Base-by-base conservation (phyloP, 2,329 filamentous ascomycete genomes). In the Trichoderma cornu-damae region DNA sequence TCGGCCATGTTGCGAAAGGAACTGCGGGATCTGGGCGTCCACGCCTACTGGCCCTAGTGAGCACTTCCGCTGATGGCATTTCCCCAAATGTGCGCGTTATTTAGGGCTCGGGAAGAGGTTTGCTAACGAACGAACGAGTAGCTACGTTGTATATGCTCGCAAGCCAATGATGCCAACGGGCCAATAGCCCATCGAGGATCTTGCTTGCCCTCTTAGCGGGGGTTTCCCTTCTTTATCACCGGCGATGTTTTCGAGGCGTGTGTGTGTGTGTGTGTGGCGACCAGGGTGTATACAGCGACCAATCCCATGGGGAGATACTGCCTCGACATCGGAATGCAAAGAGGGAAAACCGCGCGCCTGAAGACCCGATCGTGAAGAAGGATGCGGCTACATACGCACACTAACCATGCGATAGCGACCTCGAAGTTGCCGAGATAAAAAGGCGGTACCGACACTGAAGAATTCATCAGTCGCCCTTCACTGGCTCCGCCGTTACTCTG, bases 21-120 rank as follows among this genome's bases (percentile, higher is more conserved):
- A 22, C 47, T 70, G 26, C 63, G 61, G 50, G 63, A 70, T 57
- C 63, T 62, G 6, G 60, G 52, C 8, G 64, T 68, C 2, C 70
- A 73, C 47, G 60, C 65, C 8, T 72, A 72, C 60, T 70, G 65
- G 62, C 66, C 67, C 6, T 60, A 67, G 69, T 72, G 59, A 66
- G 67, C 30, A 7, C 44, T 26, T 26, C n/a, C n/a, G 26, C 16
- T 16, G 49, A 58, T 40, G 26, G 20, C n/a, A 40, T 6, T 32
- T 40, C 12, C 20, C 24, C 30, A 43, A 22, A 35, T 24, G 16
- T 20, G 42, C 34, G 43, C 28, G 30, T 30, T 14, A 6, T 30
- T 55, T 47, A 30, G 30, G 40, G 42, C 52, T 30, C 32, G 34
- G 38, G 34, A 34, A 47, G 30, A 20, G 11, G 11, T 24, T 42